Evolutionary conservation across 441 rosid genomes (phyloP).

Genomic region (Mallotus japonicus): DNA sequence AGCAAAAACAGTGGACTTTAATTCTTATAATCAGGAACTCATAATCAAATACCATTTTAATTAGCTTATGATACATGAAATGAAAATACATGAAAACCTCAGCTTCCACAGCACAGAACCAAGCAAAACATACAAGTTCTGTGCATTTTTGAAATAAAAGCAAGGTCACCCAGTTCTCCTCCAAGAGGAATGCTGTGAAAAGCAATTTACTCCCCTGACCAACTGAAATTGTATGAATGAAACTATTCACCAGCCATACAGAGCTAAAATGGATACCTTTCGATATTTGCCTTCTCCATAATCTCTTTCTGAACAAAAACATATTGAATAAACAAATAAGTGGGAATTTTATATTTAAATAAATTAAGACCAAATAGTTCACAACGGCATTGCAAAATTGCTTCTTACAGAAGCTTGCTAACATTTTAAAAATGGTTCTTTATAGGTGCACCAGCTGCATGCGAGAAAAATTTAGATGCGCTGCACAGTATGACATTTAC

Average conservation of each 20-base stretch:
- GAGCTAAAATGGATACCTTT: conserved; percentile 33
- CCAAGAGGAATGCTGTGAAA: neutral
- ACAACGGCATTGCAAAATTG: neutral
- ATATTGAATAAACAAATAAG: neutral
- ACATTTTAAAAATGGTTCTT: neutral
- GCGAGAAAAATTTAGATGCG: neutral
- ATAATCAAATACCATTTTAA: no score
- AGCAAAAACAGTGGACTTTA: no score
- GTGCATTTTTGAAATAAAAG: neutral
- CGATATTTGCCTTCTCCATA: conserved; percentile 52
- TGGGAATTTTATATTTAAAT: neutral
- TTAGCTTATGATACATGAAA: no score
- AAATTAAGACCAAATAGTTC: neutral
- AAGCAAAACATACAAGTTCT: neutral
- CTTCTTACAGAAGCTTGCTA: neutral
- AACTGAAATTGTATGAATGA: neutral
- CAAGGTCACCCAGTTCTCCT: neutral
- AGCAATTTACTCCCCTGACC: neutral
- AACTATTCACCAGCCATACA: neutral
- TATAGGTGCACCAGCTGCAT: no score
- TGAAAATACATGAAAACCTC: no score
- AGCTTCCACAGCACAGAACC: no score
- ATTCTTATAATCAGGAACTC: no score
- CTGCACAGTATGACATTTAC: conserved; percentile 28
- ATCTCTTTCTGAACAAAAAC: conserved; percentile 48